A percentile compares a stretch with the other conserved stretches of the same genome.
Evolutionary conservation across 75 land plant species (phyloP).

Genomic region (Sequoiadendron giganteum): DNA sequence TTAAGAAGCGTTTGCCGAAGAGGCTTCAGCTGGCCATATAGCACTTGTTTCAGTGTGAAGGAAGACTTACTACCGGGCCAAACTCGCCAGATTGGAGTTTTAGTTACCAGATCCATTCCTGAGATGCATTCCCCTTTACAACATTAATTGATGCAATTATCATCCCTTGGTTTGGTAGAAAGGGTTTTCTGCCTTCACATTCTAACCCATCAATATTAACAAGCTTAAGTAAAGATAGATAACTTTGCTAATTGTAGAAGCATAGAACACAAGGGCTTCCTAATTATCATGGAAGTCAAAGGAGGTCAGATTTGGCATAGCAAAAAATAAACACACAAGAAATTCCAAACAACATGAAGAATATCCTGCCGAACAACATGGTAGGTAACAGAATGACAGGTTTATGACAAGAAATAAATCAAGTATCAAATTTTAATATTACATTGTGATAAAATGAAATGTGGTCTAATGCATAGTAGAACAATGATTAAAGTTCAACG

Average conservation of each 20-base stretch:
- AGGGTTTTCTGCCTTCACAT: not conserved
- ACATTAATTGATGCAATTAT: not conserved
- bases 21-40: too few relatives aligned
- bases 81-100: too few relatives aligned
- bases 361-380: not conserved
- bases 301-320: not conserved
- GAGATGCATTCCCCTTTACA: too few relatives aligned
- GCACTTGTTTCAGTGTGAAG: too few relatives aligned
- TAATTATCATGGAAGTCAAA: not conserved
- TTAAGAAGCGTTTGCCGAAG: too few relatives aligned
- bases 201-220: not conserved
- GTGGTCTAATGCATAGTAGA: not conserved
- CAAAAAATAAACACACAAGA: not conserved
- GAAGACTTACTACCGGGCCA: too few relatives aligned
- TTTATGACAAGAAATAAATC: not conserved
- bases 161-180: not conserved
- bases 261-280: not conserved
- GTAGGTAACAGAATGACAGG: not conserved
- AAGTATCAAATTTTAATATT: not conserved
- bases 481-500: not conserved
- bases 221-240: not conserved
- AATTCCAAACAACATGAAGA: not conserved
- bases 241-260: not conserved
- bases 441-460: not conserved
- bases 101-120: too few relatives aligned